Evolutionary conservation across 2,329 filamentous ascomycete genomes (phyloP).

Genomic region (Corinectria fuckeliana): DNA sequence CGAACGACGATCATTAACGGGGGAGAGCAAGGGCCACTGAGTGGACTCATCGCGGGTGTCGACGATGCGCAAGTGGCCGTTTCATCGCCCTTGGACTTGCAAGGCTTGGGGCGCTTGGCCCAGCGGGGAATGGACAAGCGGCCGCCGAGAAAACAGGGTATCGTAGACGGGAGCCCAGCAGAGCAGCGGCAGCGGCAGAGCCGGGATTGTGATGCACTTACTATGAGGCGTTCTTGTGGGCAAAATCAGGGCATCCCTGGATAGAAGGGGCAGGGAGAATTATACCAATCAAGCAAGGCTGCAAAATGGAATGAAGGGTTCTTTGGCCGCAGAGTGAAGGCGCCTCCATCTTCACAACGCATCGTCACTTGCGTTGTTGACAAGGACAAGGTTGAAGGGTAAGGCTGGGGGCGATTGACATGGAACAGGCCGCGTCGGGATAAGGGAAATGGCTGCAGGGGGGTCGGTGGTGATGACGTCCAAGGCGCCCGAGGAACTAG

Average conservation of each 20-base stretch:
- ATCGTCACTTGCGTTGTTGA: neutral
- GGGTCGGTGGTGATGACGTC: constrained; percentile 8
- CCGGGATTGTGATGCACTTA: neutral
- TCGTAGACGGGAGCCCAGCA: neutral
- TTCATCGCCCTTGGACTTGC: constrained; percentile 25
- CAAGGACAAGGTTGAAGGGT: constrained; percentile 5
- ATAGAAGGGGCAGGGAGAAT: constrained; percentile 9
- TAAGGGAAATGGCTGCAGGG: constrained; percentile 7
- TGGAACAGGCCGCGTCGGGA: constrained; percentile 2
- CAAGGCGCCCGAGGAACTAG: constrained; percentile 9
- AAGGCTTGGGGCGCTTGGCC: constrained; percentile 20
- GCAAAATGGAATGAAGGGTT: neutral
- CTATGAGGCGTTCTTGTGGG: neutral
- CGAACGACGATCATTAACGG: constrained; percentile 17
- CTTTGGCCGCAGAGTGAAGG: neutral
- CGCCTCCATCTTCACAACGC: neutral
- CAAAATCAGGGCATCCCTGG: neutral
- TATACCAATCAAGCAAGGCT: constrained; percentile 1
- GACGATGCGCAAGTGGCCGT: constrained; percentile 23
- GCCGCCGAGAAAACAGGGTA: constrained; percentile 14
- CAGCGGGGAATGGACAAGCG: constrained; percentile 20
- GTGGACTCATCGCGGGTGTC: constrained; percentile 6
- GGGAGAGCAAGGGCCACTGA: constrained; percentile 9
- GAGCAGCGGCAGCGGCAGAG: neutral
- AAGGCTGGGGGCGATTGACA: constrained; percentile 10